A percentile compares a stretch with the other conserved stretches of the same genome.
Conservation (phyloP, 2,329 filamentous ascomycete species). For the Exophiala sp. region DNA sequence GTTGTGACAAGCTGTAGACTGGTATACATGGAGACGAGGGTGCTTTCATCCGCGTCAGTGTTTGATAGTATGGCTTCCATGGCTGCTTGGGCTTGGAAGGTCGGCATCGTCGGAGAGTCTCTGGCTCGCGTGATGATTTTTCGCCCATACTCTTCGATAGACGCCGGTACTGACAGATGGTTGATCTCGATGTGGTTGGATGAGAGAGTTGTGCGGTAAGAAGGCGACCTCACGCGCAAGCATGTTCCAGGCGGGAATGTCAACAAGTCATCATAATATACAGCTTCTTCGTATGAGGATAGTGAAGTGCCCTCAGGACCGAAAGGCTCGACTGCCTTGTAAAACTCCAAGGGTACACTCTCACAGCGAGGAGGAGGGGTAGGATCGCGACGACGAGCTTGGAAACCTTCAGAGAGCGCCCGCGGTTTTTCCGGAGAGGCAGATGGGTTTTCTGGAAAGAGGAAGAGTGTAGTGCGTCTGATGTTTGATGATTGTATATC, state of each 20-base stretch:
- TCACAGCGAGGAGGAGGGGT: no score
- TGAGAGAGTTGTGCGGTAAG: constrained; percentile 1
- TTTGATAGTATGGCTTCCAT: background rate
- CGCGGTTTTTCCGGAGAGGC: background rate
- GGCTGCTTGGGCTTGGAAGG: background rate
- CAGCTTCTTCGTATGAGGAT: no score
- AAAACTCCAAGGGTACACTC: no score
- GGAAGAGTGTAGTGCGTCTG: background rate
- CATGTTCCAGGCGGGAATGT: no score
- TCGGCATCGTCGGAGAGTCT: background rate
- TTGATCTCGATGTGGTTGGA: constrained; percentile 4
- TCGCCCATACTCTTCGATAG: background rate
- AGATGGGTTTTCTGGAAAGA: background rate
- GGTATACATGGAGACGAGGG: constrained; percentile 3
- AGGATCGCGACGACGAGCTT: no score
- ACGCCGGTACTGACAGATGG: background rate
- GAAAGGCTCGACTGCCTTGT: no score
- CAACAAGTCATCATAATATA: no score
- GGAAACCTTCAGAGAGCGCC: background rate
- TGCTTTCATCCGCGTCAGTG: constrained; percentile 3
- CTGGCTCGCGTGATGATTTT: background rate
- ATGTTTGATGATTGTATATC: background rate
- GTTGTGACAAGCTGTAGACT: background rate
- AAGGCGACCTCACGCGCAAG: background rate
- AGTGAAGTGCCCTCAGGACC: no score